Base-by-base conservation (phyloP, 2,329 filamentous ascomycete species). In the Sclerotinia spermophila region DNA sequence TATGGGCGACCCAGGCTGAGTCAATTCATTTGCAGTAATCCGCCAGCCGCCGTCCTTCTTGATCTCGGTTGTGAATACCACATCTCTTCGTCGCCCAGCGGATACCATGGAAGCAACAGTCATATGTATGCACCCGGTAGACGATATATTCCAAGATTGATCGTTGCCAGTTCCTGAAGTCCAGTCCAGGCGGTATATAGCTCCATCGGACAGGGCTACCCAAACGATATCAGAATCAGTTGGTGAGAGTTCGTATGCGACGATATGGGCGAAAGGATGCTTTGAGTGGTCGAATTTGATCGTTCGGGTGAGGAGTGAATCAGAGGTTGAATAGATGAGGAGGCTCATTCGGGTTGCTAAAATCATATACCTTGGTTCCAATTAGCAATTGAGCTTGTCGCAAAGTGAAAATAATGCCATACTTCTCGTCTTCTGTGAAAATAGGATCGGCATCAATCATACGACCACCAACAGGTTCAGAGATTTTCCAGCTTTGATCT, bases 281-380 rank as follows among this genome's bases (percentile, higher is more conserved):
- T 62, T 68, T 35, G 68, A 66, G n/a, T 66, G 56, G 53, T 76
- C 65, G 75, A 83, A 74, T 19, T 86, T 82, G 64, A 97, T 90
- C 70, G 89, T 88, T 75, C 93, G 89, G 60, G 93, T 84, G 33
- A 96, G 87, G 65, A 96, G 86, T 2, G 96, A 98, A 69, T 93
- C 94, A 74, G 87, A 84, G 42, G 92, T 88, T 2, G 92, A 92
- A 81, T 96, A 97, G 38, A 97, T 86, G 79, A 94, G 91, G 68
- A 97, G 84, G 15, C 90, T 90, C 40, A 87, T 90, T 72, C 89
- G 87, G 77, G 93, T 92, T 44, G 90, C 87, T 70, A 97, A 80
- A 71, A 97, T 89, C 53, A 97, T 79, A 80, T 90, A 86, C 78
- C 92, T 76, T 76, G 65, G 67, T 61, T 67, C 33, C 38, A 33